Evolutionary conservation across 441 rosid species (phyloP).

Genomic region (Pelargonium fulgidum): DNA sequence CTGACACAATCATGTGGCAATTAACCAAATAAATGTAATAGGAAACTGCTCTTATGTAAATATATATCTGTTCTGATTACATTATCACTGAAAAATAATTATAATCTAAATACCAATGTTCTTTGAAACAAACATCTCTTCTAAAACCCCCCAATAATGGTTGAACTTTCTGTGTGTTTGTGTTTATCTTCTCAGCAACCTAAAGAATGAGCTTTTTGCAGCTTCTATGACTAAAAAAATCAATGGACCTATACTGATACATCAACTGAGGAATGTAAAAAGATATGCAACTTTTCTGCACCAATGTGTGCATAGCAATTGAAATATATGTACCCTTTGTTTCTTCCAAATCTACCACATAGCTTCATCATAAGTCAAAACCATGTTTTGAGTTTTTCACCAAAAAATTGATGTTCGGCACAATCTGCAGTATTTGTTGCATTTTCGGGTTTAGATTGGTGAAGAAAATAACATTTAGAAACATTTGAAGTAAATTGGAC

Average conservation of each 20-base stretch:
- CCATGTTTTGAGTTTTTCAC: not conserved
- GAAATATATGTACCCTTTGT: not conserved
- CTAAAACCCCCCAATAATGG: not conserved
- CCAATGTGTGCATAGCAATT: not conserved
- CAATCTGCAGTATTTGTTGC: constrained; percentile 27
- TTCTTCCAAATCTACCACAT: constrained; percentile 1
- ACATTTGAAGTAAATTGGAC: not conserved
- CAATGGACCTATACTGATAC: not conserved
- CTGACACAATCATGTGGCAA: too few relatives aligned
- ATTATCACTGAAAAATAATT: not conserved
- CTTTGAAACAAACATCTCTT: not conserved
- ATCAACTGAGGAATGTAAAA: not conserved
- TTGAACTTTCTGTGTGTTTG: constrained; percentile 2
- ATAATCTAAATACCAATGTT: not conserved
- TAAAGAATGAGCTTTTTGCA: not conserved
- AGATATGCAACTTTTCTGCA: not conserved
- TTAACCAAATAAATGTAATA: too few relatives aligned
- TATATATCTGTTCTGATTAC: not conserved
- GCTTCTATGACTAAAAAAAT: not conserved
- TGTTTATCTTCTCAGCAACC: constrained; percentile 3
- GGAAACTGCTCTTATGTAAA: too few relatives aligned
- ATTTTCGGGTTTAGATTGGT: constrained; percentile 2
- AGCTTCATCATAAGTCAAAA: constrained; percentile 5
- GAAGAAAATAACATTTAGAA: not conserved
- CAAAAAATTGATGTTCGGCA: constrained; percentile 13